Conservation (phyloP, 352 stramenopile species). For the Phytophthora macrochlamydospora region DNA sequence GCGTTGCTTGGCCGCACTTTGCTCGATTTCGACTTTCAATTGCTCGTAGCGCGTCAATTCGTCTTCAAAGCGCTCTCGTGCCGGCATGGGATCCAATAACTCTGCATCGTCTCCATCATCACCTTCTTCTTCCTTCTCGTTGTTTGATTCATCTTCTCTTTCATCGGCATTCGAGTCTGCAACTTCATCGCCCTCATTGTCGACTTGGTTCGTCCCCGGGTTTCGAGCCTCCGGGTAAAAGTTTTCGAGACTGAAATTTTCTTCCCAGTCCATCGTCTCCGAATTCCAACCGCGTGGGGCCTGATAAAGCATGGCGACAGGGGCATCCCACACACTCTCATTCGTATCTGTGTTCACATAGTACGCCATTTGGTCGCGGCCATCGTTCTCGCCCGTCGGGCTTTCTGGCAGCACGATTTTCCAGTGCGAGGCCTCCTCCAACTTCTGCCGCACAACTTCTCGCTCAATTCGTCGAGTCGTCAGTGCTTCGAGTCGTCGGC, state of each 20-base stretch:
- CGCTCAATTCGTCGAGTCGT: conserved; percentile 40
- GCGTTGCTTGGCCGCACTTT: conserved; percentile 43
- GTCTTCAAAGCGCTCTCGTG: conserved; percentile 49
- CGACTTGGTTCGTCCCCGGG: neutral
- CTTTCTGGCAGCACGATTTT: conserved; percentile 41
- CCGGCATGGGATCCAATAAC: conserved; percentile 44
- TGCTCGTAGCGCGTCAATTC: conserved; percentile 35
- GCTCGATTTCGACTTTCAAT: conserved; percentile 42
- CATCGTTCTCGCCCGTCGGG: conserved; percentile 11
- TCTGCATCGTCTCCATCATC: conserved; percentile 25
- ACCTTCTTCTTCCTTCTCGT: conserved; percentile 26
- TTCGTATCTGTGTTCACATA: conserved; percentile 63
- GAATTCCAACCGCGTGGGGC: conserved; percentile 59
- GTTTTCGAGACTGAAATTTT: conserved; percentile 48
- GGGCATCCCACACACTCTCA: conserved; percentile 60
- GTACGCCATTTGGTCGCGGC: conserved; percentile 41
- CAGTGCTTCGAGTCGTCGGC: conserved; percentile 42
- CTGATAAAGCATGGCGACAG: conserved; percentile 64
- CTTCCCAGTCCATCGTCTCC: conserved; percentile 62
- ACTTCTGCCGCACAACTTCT: conserved; percentile 44
- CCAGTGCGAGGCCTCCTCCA: conserved; percentile 58
- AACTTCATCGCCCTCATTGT: neutral
- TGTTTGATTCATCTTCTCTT: conserved; percentile 7
- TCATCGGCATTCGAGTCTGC: neutral
- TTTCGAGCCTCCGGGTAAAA: conserved; percentile 37